Conservation (phyloP, 176 grass and related monocot species). For the Triticum turgidum region DNA sequence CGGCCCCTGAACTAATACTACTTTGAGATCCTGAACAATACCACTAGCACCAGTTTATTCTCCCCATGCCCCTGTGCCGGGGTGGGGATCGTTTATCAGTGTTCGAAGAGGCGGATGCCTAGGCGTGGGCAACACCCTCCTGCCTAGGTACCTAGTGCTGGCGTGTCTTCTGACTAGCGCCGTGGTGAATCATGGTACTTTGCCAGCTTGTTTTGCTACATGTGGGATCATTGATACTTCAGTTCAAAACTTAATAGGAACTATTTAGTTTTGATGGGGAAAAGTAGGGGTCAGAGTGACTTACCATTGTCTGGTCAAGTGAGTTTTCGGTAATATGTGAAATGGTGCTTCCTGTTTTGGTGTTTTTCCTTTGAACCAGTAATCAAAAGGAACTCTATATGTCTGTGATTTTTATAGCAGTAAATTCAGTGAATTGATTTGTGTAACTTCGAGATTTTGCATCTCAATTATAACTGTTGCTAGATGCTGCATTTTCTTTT, state of each 20-base stretch:
- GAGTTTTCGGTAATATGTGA: no score
- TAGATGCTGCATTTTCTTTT: neutral
- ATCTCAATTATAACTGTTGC: neutral
- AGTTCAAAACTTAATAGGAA: neutral
- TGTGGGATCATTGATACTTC: neutral
- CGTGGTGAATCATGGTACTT: neutral
- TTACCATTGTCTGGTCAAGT: no score
- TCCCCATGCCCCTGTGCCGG: neutral
- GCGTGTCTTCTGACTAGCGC: neutral
- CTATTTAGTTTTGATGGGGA: neutral
- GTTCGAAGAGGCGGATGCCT: neutral
- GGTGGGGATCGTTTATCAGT: neutral
- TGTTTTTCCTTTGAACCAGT: neutral
- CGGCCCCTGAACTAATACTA: neutral
- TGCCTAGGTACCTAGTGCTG: neutral
- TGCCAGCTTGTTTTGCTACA: neutral
- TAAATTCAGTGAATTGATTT: neutral
- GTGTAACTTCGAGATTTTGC: neutral
- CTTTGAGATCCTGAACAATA: constrained; percentile 3
- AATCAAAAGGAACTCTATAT: neutral
- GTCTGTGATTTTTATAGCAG: neutral
- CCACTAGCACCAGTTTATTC: neutral
- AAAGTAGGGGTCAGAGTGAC: neutral
- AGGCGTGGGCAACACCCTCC: neutral
- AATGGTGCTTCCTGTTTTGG: no score